Evolutionary conservation across 805 yeast genomes (phyloP), one percentile per base, ranked within the genome.

Genomic region (Wickerhamiella occidentalis): DNA sequence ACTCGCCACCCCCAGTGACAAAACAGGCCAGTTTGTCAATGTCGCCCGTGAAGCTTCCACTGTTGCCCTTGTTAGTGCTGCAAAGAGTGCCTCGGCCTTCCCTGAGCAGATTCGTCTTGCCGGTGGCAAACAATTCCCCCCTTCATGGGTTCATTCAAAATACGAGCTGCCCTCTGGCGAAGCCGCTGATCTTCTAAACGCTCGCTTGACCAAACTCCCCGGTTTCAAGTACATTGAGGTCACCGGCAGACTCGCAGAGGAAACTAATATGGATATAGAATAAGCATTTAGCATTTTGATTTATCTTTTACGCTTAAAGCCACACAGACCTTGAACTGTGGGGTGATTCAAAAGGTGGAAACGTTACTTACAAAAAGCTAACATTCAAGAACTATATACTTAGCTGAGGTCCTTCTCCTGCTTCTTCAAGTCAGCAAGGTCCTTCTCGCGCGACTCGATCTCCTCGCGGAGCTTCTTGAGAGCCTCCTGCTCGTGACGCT

Each of bases 101-200:
- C 64, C 64, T 11, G 92, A 84, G 64, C 68, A 83, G 15, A 65
- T 88, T 50, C 76, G 95, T 63, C 72, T 90, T 55, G 77, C 90
- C 23, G 96, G 96, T 43, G 95, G 95, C 44, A 64, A 70, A 35
- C 72, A 74, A 58, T 72, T 80, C 22, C 73, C 79, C 48, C 73
- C 75, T 52, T 88, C 96, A 58, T 92, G 94, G 92, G 82, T 84
- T 40, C 96, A 88, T 63, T 85, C 95, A 23, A 69, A 75, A 38
- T 79, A 71, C 67, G 80, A 80, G 64, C 66, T 90, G 50, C 64
- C 72, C 26, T 77, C 76, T 42, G 67, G 69, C 6, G 71, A 59
- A n/a, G 58, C 64, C 7, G 54, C 58, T 18, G 55, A 53, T 36
- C 56, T 66, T 23, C 52, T 64, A 36, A 53, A 58, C 40, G 56